Conservation (phyloP, 2,329 filamentous ascomycete genomes). For the Sordariomycetes sp. region DNA sequence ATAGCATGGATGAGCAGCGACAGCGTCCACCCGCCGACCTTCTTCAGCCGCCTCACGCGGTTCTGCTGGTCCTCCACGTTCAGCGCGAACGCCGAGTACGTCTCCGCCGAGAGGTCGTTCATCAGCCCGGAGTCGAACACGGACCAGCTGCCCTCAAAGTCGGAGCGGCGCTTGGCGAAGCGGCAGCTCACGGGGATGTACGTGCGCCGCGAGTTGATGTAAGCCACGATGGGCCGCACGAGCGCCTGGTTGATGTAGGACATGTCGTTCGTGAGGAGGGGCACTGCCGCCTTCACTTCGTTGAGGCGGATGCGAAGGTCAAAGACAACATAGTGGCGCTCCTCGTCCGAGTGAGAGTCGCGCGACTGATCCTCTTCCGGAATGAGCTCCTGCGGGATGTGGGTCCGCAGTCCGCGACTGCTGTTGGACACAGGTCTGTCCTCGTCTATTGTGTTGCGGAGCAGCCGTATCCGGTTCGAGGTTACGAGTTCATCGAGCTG, state of each 20-base stretch:
- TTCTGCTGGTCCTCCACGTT: slow-evolving; percentile 87
- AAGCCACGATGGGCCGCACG: slow-evolving; percentile 90
- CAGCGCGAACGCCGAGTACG: slow-evolving; percentile 85
- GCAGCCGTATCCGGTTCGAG: slow-evolving; percentile 56
- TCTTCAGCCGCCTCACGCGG: slow-evolving; percentile 77
- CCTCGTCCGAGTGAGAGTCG: slow-evolving; percentile 28
- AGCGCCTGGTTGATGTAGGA: slow-evolving; percentile 95
- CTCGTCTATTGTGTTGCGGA: slow-evolving; percentile 28
- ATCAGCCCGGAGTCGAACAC: slow-evolving; percentile 88
- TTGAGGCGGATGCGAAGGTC: slow-evolving; percentile 93
- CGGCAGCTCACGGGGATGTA: slow-evolving; percentile 94
- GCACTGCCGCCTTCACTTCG: slow-evolving; percentile 85
- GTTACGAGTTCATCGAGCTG: slow-evolving; percentile 87
- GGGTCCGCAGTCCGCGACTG: background rate
- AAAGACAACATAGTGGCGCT: slow-evolving; percentile 78
- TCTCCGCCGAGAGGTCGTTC: slow-evolving; percentile 87
- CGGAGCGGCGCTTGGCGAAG: slow-evolving; percentile 76
- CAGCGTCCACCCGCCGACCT: slow-evolving; percentile 93
- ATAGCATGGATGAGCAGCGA: slow-evolving; percentile 87
- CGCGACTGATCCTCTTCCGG: slow-evolving; percentile 2
- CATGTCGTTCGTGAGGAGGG: slow-evolving; percentile 82
- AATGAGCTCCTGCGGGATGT: slow-evolving; percentile 6
- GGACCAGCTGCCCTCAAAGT: slow-evolving; percentile 95
- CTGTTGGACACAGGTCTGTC: slow-evolving; percentile 1
- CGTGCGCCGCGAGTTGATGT: slow-evolving; percentile 90